Evolutionary conservation across 2,329 filamentous ascomycete genomes (phyloP), one percentile per base, ranked within the genome.

Genomic region (Fusarium irregulare): DNA sequence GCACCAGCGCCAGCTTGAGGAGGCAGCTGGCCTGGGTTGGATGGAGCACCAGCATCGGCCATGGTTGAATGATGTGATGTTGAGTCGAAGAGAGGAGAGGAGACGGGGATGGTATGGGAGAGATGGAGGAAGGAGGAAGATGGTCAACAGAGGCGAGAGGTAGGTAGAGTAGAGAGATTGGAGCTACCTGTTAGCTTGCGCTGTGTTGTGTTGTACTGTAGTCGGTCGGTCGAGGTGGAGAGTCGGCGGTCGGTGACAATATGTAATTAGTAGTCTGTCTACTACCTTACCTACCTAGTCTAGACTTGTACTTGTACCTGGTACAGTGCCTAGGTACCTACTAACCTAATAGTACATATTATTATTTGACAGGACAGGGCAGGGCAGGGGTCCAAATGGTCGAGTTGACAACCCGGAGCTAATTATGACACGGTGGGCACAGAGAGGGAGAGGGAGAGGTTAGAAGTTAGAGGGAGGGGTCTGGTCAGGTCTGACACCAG

Each of bases 41-140:
- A 81, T 73, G 89, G 83, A 79, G 89, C 83, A 78, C 88, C 86
- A 83, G 87, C 88, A 78, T 97, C 93, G 83, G 93, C 90, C 94
- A 97, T 97, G 79, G 79, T 82, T 83, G 68, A 56, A 64, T 68
- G 68, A 69, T 71, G 58, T 67, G 47, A 37, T 68, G 57, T 63
- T 46, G 64, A 44, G 60, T 68, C 70, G 58, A 58, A 62, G 51
- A 58, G 60, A 56, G 66, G 59, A 64, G 56, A 50, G 64, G 59
- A 64, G 56, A 50, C 60, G 45, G 50, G 30, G 57, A 37, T n/a
- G 49, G 14, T 51, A 28, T 20, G n/a, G 23, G 20, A n/a, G 48
- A 40, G 49, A 51, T 51, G 49, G 18, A 23, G 34, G 49, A 14
- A n/a, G n/a, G 32, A 37, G 21, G 13, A 18, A 41, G 30, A 47